Evolutionary conservation across 441 rosid genomes (phyloP).

Genomic region (Erysimum pusillum): DNA sequence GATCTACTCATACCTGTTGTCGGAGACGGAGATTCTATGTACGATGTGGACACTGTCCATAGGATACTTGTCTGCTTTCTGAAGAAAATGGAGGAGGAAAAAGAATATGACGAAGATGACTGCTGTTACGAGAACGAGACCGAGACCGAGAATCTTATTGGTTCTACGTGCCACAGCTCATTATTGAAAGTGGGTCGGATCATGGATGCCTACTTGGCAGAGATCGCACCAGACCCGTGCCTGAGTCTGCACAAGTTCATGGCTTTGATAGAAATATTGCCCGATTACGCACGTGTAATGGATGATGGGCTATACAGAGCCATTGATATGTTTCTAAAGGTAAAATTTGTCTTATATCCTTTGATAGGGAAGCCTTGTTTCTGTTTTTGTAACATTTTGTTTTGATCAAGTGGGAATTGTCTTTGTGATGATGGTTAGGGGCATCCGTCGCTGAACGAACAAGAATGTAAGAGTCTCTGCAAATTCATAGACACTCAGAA

Average conservation of each 20-base stretch:
- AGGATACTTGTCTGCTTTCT: conserved; percentile 66
- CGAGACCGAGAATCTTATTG: conserved; percentile 23
- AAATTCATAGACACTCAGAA: conserved; percentile 75
- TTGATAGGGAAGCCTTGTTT: not conserved
- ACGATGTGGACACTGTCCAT: conserved; percentile 82
- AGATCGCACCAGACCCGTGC: conserved; percentile 63
- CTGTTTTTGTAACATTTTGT: conserved; percentile 6
- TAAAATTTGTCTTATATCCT: conserved; percentile 16
- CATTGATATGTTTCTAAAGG: conserved; percentile 80
- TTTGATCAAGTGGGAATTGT: conserved; percentile 1
- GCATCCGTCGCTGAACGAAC: conserved; percentile 74
- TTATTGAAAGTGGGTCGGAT: conserved; percentile 72
- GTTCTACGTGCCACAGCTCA: conserved; percentile 45
- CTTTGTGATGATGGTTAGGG: conserved; percentile 49
- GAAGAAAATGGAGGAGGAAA: conserved; percentile 72
- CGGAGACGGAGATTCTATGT: conserved; percentile 69
- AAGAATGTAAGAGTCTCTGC: conserved; percentile 79
- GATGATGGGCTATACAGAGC: conserved; percentile 86
- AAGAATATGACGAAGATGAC: conserved; percentile 55
- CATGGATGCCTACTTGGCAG: conserved; percentile 70
- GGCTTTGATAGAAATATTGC: conserved; percentile 69
- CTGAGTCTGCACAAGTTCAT: conserved; percentile 72
- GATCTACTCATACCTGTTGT: conserved; percentile 76
- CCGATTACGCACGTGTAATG: conserved; percentile 66
- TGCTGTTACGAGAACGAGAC: conserved; percentile 48